Evolutionary conservation across 306 rosid species (phyloP).

Genomic region (Rosa lucieae): DNA sequence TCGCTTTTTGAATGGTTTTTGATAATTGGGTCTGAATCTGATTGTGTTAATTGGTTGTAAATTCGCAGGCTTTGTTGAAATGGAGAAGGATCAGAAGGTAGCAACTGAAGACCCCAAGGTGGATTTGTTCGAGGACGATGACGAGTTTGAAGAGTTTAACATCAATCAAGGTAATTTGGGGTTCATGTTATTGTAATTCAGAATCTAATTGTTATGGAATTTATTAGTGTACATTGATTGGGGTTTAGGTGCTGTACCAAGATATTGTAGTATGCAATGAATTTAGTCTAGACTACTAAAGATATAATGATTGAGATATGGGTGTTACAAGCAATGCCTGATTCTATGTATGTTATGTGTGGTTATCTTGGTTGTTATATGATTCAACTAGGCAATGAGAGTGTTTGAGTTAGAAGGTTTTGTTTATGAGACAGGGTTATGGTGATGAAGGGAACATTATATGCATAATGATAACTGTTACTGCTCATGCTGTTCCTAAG

Average conservation of each 20-base stretch:
- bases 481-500: not conserved
- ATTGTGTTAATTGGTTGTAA: not conserved
- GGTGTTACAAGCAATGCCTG: not conserved
- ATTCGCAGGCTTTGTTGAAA: not conserved
- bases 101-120: conserved; percentile 38
- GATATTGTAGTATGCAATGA: not conserved
- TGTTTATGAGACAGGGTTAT: not conserved
- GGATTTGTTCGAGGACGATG: conserved; percentile 45
- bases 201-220: not conserved
- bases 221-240: not conserved
- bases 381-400: not conserved
- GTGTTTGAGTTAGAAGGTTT: not conserved
- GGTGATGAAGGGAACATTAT: not conserved
- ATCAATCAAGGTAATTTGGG: conserved; percentile 30
- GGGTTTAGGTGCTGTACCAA: not conserved
- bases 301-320: not conserved
- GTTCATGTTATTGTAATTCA: not conserved
- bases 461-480: not conserved
- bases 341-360: not conserved
- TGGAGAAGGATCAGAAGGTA: conserved; percentile 41
- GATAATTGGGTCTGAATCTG: not conserved
- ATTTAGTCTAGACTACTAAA: not conserved
- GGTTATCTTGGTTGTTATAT: not conserved
- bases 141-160: conserved; percentile 46
- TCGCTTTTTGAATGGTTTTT: not conserved